These are phyloP conservation scores for Aspergillus avenaceus DNA, from an alignment of 495 filamentous ascomycete species.

Conservation along the genomic window DNA sequence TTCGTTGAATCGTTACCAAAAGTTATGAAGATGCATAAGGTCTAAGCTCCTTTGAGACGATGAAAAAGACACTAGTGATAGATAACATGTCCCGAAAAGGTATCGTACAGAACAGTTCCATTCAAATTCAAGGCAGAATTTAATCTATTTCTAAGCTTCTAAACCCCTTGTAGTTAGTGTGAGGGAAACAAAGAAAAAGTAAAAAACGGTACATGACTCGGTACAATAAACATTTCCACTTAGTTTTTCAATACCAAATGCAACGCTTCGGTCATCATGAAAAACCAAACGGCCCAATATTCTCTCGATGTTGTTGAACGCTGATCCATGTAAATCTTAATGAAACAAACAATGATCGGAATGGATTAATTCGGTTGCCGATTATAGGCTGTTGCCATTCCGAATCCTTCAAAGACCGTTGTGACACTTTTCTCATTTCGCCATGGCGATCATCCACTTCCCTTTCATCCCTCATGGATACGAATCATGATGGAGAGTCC, in stretches of 20 bases:
- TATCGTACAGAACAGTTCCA: not conserved
- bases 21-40: too few species aligned
- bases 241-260: too few species aligned
- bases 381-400: not conserved
- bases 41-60: not conserved
- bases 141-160: not conserved
- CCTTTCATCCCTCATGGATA: not conserved
- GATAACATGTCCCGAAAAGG: not conserved
- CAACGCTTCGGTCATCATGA: too few species aligned
- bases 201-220: not conserved
- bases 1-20: not conserved
- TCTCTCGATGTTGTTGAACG: not conserved
- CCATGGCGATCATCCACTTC: not conserved
- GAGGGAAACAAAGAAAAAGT: not conserved
- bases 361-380: not conserved
- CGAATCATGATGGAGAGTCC: not conserved
- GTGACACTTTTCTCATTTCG: not conserved
- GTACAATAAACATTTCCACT: not conserved
- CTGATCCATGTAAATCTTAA: not conserved
- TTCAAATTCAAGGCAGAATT: not conserved
- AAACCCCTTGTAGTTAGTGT: not conserved
- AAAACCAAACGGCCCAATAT: too few species aligned
- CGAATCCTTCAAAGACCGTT: not conserved
- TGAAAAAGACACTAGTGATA: not conserved
- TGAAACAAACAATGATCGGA: not conserved